Percentiles rank a stretch among this genome's conserved stretches.
phyloP scores from a whole-genome alignment of 2,329 filamentous ascomycete genomes.

The Aspergillus aculeatus region DNA sequence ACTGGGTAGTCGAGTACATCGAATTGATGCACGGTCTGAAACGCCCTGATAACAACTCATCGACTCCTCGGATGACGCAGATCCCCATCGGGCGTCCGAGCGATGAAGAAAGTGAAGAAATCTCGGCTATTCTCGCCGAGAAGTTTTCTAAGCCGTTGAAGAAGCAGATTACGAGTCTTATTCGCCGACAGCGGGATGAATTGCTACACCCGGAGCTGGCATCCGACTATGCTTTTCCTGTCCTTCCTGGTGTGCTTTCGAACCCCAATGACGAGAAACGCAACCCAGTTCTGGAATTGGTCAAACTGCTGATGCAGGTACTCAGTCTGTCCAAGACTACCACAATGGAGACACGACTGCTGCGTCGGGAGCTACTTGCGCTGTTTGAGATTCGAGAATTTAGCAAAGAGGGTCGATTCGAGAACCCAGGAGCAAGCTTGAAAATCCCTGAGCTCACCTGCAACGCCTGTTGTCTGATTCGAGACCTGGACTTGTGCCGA shows the following conservation, averaged over 20 bases:
- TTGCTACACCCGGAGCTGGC: constrained; percentile 85
- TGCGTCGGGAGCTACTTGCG: constrained; percentile 83
- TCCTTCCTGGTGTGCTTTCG: constrained; percentile 56
- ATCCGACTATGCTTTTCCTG: constrained; percentile 81
- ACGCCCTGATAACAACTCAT: constrained; percentile 62
- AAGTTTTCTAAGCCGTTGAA: constrained; percentile 85
- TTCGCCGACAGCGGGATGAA: constrained; percentile 83
- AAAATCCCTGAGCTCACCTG: constrained; percentile 76
- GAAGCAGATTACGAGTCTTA: constrained; percentile 79
- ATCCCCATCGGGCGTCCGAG: constrained; percentile 58
- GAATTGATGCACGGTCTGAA: constrained; percentile 90
- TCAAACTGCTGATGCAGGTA: constrained; percentile 91
- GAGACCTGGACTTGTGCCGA: constrained; percentile 88
- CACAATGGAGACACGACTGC: constrained; percentile 77
- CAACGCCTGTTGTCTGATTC: constrained; percentile 82
- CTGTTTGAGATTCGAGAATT: constrained; percentile 96
- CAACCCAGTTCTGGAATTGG: constrained; percentile 83
- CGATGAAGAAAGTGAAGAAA: constrained; percentile 60
- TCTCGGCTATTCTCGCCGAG: constrained; percentile 70
- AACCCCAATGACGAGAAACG: constrained; percentile 56
- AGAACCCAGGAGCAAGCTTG: constrained; percentile 77
- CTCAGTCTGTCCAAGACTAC: constrained; percentile 88
- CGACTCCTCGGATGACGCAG: constrained; percentile 61
- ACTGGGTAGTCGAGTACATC: constrained; percentile 94
- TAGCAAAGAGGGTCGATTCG: constrained; percentile 79